Base-by-base conservation (phyloP, 257 asterid genomes). In the Solanum microdontum region DNA sequence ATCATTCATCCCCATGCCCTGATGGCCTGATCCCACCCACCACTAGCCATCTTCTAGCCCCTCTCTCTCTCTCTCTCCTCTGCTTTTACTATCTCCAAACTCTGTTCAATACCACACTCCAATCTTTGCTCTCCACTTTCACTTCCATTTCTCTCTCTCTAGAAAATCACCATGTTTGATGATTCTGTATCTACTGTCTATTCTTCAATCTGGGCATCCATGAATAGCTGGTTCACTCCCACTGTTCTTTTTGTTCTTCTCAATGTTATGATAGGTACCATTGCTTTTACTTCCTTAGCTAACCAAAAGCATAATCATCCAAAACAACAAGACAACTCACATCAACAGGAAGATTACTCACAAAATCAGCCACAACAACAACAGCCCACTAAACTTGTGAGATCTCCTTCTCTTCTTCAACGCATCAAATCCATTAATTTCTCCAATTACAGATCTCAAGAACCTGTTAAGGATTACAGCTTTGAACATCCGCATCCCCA, bases 171-270 rank as follows among this genome's bases (percentile, higher is more conserved):
- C 85, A 94, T 96, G 98, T 88, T 91, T 48, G 96, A 93, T 91
- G 98, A 94, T 58, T 88, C 95, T 51, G 97, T 91, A 17, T 91
- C 98, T 79, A 88, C 94, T 5, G 84, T 86, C 7, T 79, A 76
- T 10, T 91, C 94, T 62, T 96, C 99, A 43, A 48, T 94, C 87
- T 93, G 98, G 97, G 91, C 94, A 23, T 92, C 97, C 82, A 93
- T 96, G 93, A 94, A 92, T 95, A 95, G 95, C 91, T 96, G 96
- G 97, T 93, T 96, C 87, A 94, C 99, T 74, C 99, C 99, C 37
- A 91, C 98, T 28, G 95, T 95, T 43, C 93, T 96, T 58, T 96
- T 96, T 79, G 91, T 95, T 30, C 94, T 96, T 70, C 98, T 96
- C 87, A 96, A 96, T 87, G 87, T 94, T 79, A 91, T 94, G 95